These are phyloP conservation scores for Gossypium raimondii DNA, from an alignment of 345 rosid genomes.

Conservation along the genomic window DNA sequence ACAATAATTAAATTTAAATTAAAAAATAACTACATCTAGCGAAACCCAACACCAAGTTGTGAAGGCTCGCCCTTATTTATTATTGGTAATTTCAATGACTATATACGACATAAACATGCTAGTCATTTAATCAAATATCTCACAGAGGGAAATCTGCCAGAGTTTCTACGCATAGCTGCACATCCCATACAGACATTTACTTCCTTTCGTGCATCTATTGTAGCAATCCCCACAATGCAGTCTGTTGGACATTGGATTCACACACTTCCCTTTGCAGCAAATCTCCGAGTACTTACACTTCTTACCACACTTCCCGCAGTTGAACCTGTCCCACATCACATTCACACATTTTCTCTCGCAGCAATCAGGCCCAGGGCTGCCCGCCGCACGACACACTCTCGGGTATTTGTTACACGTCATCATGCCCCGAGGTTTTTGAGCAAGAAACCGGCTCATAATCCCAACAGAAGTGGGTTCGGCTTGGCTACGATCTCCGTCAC, in stretches of 20 bases:
- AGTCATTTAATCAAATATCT: background rate
- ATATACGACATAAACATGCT: background rate
- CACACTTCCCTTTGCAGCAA: constrained; percentile 59
- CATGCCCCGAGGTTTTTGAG: background rate
- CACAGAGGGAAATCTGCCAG: background rate
- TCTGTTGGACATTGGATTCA: constrained; percentile 44
- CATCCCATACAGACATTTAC: constrained; percentile 45
- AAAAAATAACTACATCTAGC: background rate
- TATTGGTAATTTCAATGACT: background rate
- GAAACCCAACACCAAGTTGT: too few relatives aligned
- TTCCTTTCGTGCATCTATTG: constrained; percentile 53
- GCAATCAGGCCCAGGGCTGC: constrained; percentile 52
- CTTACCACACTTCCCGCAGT: constrained; percentile 56
- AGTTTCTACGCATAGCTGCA: constrained; percentile 47
- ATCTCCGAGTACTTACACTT: constrained; percentile 45
- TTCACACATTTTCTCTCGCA: constrained; percentile 58
- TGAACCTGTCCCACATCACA: constrained; percentile 28
- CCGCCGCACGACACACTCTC: constrained; percentile 41
- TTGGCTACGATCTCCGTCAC: background rate
- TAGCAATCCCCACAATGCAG: constrained; percentile 58
- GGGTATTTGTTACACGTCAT: constrained; percentile 45
- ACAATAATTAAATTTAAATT: background rate
- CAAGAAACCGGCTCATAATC: constrained; percentile 20
- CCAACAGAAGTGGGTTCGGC: constrained; percentile 14
- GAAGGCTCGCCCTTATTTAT: constrained; percentile 17